Percentiles rank a stretch among this genome's conserved stretches.
These are phyloP conservation scores for Pseudonitzschia delicatissima DNA, from an alignment of 108 stramenopile genomes.

Conservation along the genomic window DNA sequence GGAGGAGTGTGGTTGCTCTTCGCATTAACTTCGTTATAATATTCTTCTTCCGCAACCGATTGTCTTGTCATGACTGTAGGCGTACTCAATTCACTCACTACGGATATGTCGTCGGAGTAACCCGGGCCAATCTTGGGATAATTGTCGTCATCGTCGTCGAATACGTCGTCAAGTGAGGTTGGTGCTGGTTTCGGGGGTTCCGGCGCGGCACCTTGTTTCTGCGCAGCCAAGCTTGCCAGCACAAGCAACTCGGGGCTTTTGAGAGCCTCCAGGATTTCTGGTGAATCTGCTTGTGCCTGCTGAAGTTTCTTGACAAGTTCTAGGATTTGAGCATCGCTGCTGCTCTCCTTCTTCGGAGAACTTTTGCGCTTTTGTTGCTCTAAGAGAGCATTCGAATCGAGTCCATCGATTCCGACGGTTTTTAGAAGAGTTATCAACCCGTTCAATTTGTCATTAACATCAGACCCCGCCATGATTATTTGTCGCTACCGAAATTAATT, in stretches of 20 bases:
- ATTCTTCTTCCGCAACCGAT: slow-evolving; percentile 48
- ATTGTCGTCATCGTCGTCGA: slow-evolving; percentile 46
- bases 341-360: background rate
- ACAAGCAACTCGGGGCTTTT: slow-evolving; percentile 32
- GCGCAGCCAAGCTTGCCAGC: slow-evolving; percentile 30
- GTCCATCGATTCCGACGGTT: slow-evolving; percentile 39
- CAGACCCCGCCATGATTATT: slow-evolving; percentile 39
- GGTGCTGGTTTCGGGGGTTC: background rate
- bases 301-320: slow-evolving; percentile 45
- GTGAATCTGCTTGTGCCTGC: slow-evolving; percentile 42
- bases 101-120: slow-evolving; percentile 48
- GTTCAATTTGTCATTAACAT: slow-evolving; percentile 38
- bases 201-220: slow-evolving; percentile 15
- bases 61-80: slow-evolving; percentile 52
- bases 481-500: too few relatives aligned
- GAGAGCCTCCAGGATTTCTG: slow-evolving; percentile 44
- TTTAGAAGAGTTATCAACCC: slow-evolving; percentile 42
- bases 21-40: slow-evolving; percentile 41
- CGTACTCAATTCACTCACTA: slow-evolving; percentile 51
- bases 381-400: slow-evolving; percentile 21
- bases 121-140: slow-evolving; percentile 67
- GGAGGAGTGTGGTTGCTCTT: slow-evolving; percentile 31
- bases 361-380: slow-evolving; percentile 16
- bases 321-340: slow-evolving; percentile 42
- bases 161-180: slow-evolving; percentile 30